Evolutionary conservation across 495 filamentous ascomycete genomes (phyloP).

Genomic region (Cercophora newfieldiana): DNA sequence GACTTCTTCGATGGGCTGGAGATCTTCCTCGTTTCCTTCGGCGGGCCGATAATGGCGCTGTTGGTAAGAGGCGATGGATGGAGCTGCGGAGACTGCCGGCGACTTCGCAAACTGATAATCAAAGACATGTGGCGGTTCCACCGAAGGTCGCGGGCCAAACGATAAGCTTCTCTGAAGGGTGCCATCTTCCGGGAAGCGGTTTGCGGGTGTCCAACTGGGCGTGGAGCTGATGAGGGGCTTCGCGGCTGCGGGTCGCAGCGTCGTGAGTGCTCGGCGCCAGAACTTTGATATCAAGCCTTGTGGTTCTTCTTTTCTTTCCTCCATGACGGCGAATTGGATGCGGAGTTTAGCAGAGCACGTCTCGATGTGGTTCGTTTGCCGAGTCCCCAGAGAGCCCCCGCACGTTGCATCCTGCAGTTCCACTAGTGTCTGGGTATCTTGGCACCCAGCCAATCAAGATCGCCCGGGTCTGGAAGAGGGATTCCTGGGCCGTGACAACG

Average conservation of each 20-base stretch:
- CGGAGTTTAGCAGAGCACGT: neutral
- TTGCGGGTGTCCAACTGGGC: neutral
- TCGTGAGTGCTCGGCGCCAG: neutral
- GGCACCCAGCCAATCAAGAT: neutral
- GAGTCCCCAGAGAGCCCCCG: neutral
- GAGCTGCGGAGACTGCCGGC: neutral
- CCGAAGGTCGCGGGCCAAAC: neutral
- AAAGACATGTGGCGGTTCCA: constrained; percentile 2
- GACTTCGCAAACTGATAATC: constrained; percentile 10
- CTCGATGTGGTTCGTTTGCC: neutral
- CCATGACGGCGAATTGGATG: neutral
- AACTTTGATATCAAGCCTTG: neutral
- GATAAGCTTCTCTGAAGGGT: neutral
- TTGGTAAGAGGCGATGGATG: neutral
- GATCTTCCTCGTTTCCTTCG: neutral
- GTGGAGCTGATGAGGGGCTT: neutral
- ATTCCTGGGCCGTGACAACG: too few relatives aligned
- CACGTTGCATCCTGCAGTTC: neutral
- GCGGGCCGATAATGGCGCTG: neutral
- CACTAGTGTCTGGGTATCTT: neutral
- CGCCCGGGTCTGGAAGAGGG: neutral
- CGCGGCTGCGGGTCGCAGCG: neutral
- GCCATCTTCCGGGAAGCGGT: neutral
- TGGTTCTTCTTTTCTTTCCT: neutral
- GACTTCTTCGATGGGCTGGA: neutral